These are phyloP conservation scores for Phanerochaete carnosa DNA, from an alignment of 768 basidiomycete genomes.

Conservation along the genomic window DNA sequence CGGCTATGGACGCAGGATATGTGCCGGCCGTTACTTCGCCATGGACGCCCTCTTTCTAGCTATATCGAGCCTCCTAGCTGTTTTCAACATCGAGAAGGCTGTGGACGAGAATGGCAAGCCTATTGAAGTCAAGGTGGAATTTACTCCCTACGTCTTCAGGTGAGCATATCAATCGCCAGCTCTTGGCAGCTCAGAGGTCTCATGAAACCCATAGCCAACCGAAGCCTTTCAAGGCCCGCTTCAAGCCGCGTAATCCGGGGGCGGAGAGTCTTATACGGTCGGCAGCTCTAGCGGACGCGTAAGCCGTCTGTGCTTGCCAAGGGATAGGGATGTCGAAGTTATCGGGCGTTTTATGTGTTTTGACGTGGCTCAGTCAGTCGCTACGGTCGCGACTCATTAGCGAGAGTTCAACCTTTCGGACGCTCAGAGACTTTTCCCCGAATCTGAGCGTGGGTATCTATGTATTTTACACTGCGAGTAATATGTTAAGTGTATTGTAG, in stretches of 20 bases:
- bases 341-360: too few relatives aligned
- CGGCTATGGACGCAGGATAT: conserved; percentile 17
- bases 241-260: conserved; percentile 21
- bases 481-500: too few relatives aligned
- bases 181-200: too few relatives aligned
- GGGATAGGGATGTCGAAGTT: too few relatives aligned
- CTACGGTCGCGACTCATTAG: too few relatives aligned
- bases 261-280: conserved; percentile 29
- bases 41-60: conserved; percentile 19
- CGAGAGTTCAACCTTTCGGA: too few relatives aligned
- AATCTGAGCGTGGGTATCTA: too few relatives aligned
- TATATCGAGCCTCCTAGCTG: conserved; percentile 18
- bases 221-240: conserved; percentile 17
- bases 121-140: conserved; percentile 28
- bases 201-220: conserved; percentile 13
- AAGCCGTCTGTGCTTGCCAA: too few relatives aligned
- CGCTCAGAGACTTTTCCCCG: too few relatives aligned
- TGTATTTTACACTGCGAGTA: too few relatives aligned
- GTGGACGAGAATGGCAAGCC: conserved; percentile 14
- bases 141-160: conserved; percentile 29
- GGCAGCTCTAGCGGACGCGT: not conserved
- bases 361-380: too few relatives aligned
- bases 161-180: too few relatives aligned
- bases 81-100: conserved; percentile 19
- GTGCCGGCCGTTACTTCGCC: conserved; percentile 25